Conservation (phyloP, 805 yeast genomes). For the Saturnispora galanensis region DNA sequence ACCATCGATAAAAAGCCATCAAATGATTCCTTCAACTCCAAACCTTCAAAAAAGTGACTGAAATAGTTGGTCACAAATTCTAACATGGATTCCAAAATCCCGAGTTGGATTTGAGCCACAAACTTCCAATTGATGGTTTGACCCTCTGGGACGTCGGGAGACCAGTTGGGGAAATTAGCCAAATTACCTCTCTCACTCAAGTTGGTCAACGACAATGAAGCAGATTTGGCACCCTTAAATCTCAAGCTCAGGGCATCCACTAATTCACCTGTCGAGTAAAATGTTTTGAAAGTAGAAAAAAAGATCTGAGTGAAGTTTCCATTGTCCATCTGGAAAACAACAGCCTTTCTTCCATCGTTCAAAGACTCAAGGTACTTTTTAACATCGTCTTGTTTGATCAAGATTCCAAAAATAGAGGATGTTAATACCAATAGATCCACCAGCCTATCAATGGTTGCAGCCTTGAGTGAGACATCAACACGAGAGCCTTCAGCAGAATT, state of each 20-base stretch:
- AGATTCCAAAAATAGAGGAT: conserved; percentile 43
- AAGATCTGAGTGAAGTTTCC: conserved; percentile 56
- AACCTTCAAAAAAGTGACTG: conserved; percentile 62
- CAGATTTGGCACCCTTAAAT: conserved; percentile 53
- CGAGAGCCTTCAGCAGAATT: background rate
- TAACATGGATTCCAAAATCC: conserved; percentile 66
- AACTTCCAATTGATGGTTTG: conserved; percentile 51
- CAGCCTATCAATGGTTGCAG: conserved; percentile 66
- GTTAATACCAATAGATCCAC: conserved; percentile 74
- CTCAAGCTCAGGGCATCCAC: conserved; percentile 45
- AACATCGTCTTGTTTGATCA: conserved; percentile 34
- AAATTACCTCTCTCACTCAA: background rate
- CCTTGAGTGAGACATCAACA: conserved; percentile 31
- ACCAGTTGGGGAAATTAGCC: conserved; percentile 47
- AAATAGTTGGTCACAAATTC: conserved; percentile 66
- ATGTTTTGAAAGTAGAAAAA: conserved; percentile 59
- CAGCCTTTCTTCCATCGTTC: conserved; percentile 13
- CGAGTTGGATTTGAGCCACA: conserved; percentile 71
- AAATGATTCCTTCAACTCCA: conserved; percentile 47
- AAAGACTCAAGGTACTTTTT: conserved; percentile 27
- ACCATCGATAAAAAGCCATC: conserved; percentile 56
- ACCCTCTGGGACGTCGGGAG: conserved; percentile 24
- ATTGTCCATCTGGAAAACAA: conserved; percentile 47
- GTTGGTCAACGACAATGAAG: conserved; percentile 41
- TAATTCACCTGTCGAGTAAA: conserved; percentile 46